These are phyloP conservation scores for Trichophyton verrucosum DNA, from an alignment of 2,329 filamentous ascomycete genomes.

Conservation along the genomic window DNA sequence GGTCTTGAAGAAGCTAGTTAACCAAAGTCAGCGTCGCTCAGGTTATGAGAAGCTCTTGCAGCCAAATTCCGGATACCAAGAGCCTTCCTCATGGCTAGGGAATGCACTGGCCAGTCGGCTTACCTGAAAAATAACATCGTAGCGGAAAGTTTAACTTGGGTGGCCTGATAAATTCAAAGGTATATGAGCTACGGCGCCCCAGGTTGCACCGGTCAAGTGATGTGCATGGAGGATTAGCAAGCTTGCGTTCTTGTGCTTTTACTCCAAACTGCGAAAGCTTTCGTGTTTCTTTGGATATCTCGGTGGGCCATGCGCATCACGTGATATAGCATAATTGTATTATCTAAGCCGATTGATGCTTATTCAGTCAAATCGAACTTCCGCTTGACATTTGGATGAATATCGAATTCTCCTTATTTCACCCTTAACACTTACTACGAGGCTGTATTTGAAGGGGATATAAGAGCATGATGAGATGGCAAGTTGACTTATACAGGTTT, in stretches of 20 bases:
- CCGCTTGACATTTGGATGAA: too few species aligned
- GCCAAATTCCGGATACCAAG: background rate
- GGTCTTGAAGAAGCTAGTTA: slow-evolving; percentile 85
- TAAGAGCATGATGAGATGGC: too few species aligned
- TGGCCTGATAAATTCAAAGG: too few species aligned
- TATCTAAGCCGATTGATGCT: too few species aligned
- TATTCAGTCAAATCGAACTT: too few species aligned
- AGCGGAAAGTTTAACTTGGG: background rate
- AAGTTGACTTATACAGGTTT: too few species aligned
- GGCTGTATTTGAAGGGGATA: too few species aligned
- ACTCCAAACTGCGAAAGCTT: background rate
- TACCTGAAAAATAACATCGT: slow-evolving; percentile 45
- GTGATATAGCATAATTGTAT: background rate
- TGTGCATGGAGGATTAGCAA: background rate
- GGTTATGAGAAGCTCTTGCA: background rate
- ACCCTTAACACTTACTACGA: too few species aligned
- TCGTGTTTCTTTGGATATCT: background rate
- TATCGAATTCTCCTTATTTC: too few species aligned
- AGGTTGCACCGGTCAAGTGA: background rate
- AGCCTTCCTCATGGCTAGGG: background rate
- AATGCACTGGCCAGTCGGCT: slow-evolving; percentile 1
- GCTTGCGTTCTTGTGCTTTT: background rate
- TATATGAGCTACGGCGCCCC: background rate
- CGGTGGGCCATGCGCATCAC: background rate
- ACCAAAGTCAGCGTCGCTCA: background rate